Percentiles rank a stretch among this genome's conserved stretches.
Evolutionary conservation across 2,329 filamentous ascomycete genomes (phyloP).

Genomic region (Fusarium sp.): DNA sequence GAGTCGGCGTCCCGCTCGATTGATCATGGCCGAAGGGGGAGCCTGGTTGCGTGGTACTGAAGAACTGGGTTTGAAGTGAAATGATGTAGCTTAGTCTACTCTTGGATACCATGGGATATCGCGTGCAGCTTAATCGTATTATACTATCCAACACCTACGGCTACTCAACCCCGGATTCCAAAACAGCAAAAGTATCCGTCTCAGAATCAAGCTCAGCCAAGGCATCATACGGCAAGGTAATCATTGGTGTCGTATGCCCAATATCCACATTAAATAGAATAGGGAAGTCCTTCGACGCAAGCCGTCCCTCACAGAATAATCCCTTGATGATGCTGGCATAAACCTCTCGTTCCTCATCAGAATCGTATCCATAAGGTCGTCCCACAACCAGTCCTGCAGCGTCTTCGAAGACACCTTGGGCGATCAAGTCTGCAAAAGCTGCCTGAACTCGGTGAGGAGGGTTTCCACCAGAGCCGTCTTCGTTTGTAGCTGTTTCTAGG

Average conservation of each 20-base stretch:
- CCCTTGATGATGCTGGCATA: constrained; percentile 47
- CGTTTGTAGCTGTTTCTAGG: constrained; percentile 53
- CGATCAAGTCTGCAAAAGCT: constrained; percentile 54
- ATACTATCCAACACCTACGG: rapidly evolving
- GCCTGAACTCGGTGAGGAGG: constrained; percentile 46
- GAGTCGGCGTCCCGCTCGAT: too few species aligned
- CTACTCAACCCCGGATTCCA: constrained; percentile 38
- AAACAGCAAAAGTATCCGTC: constrained; percentile 49
- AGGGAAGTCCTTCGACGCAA: constrained; percentile 49
- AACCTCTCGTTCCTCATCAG: constrained; percentile 40
- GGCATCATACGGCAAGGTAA: constrained; percentile 54
- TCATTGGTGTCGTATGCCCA: constrained; percentile 55
- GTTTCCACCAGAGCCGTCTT: constrained; percentile 38
- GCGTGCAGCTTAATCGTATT: rapidly evolving
- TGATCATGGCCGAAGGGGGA: too few species aligned
- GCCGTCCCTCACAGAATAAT: constrained; percentile 49
- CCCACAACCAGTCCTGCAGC: constrained; percentile 55
- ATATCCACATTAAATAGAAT: constrained; percentile 56
- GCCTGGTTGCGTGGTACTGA: not conserved
- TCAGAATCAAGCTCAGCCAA: constrained; percentile 53
- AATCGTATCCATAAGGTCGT: constrained; percentile 54
- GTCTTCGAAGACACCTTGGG: constrained; percentile 54
- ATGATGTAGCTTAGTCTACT: not conserved
- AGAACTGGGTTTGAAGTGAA: not conserved
- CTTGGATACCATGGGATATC: not conserved